phyloP scores from a whole-genome alignment of 2,329 filamentous ascomycete species.

The Chaetothyriales sp. region DNA sequence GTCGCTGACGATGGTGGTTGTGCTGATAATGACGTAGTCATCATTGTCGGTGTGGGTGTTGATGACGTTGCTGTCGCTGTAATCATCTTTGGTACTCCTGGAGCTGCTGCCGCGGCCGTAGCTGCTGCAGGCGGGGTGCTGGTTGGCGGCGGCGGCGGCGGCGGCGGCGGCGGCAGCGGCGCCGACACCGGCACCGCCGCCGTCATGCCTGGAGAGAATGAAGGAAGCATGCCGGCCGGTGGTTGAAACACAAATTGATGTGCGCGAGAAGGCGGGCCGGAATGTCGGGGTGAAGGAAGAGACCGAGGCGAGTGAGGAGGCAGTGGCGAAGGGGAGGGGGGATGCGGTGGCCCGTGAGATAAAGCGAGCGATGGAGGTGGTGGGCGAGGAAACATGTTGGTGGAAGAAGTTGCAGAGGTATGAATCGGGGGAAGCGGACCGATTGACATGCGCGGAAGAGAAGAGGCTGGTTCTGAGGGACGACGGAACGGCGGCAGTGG shows the following conservation, averaged over 20 bases:
- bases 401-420: not conserved
- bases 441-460: not conserved
- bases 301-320: not conserved
- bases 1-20: not conserved
- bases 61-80: not conserved
- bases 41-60: not conserved
- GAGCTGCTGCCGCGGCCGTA: not conserved
- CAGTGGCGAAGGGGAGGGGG: not conserved
- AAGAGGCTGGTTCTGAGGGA: not conserved
- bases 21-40: not conserved
- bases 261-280: not conserved
- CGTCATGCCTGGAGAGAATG: not conserved
- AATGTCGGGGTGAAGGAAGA: not conserved
- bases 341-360: not conserved
- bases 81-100: too few relatives aligned
- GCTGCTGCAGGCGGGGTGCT: not conserved
- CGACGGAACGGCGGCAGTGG: not conserved
- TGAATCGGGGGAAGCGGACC: not conserved
- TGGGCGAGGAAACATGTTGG: not conserved
- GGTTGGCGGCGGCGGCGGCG: not conserved
- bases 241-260: not conserved
- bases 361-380: not conserved
- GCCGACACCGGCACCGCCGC: too few relatives aligned
- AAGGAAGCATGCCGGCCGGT: not conserved
- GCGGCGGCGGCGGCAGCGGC: too few relatives aligned